Evolutionary conservation across 73 alveolate species (phyloP).

Genomic region (Paramecium pentaurelia): DNA sequence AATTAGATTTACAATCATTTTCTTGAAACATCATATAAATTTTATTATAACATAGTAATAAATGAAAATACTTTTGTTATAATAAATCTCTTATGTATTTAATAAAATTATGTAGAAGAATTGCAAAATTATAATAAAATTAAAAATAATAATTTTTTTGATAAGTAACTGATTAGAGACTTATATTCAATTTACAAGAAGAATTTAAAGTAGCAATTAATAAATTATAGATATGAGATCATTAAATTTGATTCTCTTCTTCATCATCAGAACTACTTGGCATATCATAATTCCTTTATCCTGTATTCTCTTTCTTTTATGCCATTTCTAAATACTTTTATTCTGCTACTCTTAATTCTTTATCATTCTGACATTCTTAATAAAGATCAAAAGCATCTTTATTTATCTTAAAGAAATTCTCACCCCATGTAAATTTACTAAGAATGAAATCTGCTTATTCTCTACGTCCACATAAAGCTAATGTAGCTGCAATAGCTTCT

Average conservation of each 20-base stretch:
- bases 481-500: constrained; percentile 96
- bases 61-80: not conserved
- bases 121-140: not conserved
- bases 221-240: not conserved
- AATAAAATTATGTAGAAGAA: not conserved
- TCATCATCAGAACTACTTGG: constrained; percentile 33
- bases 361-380: constrained; percentile 20
- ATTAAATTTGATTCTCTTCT: not conserved
- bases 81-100: not conserved
- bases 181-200: not conserved
- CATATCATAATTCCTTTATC: constrained; percentile 14
- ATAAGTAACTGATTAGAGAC: not conserved
- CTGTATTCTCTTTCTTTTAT: not conserved
- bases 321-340: constrained; percentile 37
- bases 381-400: constrained; percentile 78
- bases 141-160: not conserved
- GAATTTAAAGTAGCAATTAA: not conserved
- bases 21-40: not conserved
- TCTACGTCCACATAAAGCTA: constrained; percentile 82
- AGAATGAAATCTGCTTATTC: constrained; percentile 86
- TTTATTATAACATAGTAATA: not conserved
- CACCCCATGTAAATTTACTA: constrained; percentile 95
- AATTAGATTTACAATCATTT: not conserved
- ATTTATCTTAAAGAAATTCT: constrained; percentile 84
- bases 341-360: constrained; percentile 51